phyloP scores from a whole-genome alignment of 2,329 filamentous ascomycete genomes.

The Laburnicola sp. region DNA sequence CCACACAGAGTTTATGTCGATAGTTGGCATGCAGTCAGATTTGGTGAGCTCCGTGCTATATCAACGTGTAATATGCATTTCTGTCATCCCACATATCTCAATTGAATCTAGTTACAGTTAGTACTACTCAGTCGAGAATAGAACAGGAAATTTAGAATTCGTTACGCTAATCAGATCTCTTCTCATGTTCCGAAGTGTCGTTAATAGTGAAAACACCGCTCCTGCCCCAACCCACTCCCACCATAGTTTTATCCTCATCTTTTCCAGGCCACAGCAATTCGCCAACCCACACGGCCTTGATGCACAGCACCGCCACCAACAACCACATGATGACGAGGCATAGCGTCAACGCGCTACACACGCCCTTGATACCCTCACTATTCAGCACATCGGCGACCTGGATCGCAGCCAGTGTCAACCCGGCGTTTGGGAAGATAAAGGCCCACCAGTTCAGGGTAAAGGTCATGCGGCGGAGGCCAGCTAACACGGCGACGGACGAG shows the following conservation, averaged over 20 bases:
- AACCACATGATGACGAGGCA: slow-evolving; percentile 60
- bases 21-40: too few relatives aligned
- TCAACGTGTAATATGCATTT: too few relatives aligned
- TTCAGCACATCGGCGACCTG: slow-evolving; percentile 58
- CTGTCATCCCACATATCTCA: too few relatives aligned
- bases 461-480: slow-evolving; percentile 46
- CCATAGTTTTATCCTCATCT: slow-evolving; percentile 40
- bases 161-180: too few relatives aligned
- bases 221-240: slow-evolving; percentile 26
- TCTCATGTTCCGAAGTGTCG: too few relatives aligned
- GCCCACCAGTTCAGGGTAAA: slow-evolving; percentile 55
- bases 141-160: too few relatives aligned
- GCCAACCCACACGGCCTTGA: slow-evolving; percentile 54
- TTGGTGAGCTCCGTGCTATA: too few relatives aligned
- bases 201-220: background rate
- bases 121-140: too few relatives aligned
- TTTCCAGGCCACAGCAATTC: slow-evolving; percentile 60
- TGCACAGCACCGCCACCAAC: slow-evolving; percentile 54
- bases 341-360: slow-evolving; percentile 60
- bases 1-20: too few relatives aligned
- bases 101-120: too few relatives aligned
- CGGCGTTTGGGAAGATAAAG: slow-evolving; percentile 68
- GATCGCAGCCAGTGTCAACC: slow-evolving; percentile 63
- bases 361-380: slow-evolving; percentile 57
- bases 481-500: slow-evolving; percentile 44